Evolutionary conservation across 306 rosid genomes (phyloP), one percentile per base, ranked within the genome.

Genomic region (Prunus campanulata): DNA sequence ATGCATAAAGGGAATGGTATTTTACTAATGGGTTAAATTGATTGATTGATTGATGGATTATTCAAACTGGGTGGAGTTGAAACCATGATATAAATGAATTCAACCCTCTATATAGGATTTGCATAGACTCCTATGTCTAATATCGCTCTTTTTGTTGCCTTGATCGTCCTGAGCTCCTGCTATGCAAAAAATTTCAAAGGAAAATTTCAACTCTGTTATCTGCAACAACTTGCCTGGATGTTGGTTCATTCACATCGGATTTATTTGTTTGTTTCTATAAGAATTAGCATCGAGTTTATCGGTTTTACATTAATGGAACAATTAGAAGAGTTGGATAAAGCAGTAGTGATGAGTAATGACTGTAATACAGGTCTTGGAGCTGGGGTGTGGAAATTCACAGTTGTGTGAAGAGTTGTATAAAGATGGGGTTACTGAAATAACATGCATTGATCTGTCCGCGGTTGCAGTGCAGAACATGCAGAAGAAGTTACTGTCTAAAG

Each of bases 341-440:
- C 29, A 9, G 8, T 52, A 50, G 52, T 78, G 80, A 83, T 79
- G 83, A 35, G 39, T 71, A 57, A 63, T 74, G 68, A 29, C 15
- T 68, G 20, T 77, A 20, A 15, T 82, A 69, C 83, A 93, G 98
- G 87, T 93, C 3, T 77, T 92, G 79, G 97, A 94, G 81, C 91
- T 94, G 73, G 98, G 98, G 46, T 92, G 96, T 85, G 98, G 98
- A 79, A 92, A 90, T 83, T 94, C 98, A 4, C 93, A 89, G 70
- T 55, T 94, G 88, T 89, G 85, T 77, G 92, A 91, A 80, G 90
- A 89, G 19, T 83, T 94, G 81, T 83, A 94, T 79, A 92, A 73
- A 56, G 96, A 94, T 82, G 96, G 95, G 48, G 77, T 85, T 20
- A 85, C 85, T 2, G 44, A 87, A 55, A 90, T 92, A 70, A 94